Evolutionary conservation across 140 eudicot genomes (phyloP).

Genomic region (Senecio squalidus): DNA sequence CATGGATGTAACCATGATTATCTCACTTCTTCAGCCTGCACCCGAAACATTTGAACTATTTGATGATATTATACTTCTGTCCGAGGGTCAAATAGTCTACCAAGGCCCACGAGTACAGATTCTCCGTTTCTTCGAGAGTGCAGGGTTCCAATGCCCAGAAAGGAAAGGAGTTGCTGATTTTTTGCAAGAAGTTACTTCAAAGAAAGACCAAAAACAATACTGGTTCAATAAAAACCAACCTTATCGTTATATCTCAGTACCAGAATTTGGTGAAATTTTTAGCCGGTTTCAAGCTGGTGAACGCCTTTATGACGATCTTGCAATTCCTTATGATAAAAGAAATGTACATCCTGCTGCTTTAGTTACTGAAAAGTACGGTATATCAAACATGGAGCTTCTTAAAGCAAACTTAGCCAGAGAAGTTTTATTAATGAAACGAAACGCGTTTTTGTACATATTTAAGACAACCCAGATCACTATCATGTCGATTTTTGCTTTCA

Average conservation of each 20-base stretch:
- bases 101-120: constrained; percentile 68
- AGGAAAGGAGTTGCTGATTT: constrained; percentile 83
- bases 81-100: constrained; percentile 64
- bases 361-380: constrained; percentile 57
- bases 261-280: constrained; percentile 44
- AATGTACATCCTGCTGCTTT: constrained; percentile 64
- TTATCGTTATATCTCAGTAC: constrained; percentile 45
- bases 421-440: constrained; percentile 59
- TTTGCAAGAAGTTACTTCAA: constrained; percentile 76
- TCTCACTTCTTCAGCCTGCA: constrained; percentile 84
- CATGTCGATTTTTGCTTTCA: constrained; percentile 55
- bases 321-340: constrained; percentile 44
- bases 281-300: constrained; percentile 42
- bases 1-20: constrained; percentile 73
- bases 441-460: constrained; percentile 56
- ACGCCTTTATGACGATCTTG: constrained; percentile 37
- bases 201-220: constrained; percentile 78
- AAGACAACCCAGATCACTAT: constrained; percentile 65
- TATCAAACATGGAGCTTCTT: constrained; percentile 56
- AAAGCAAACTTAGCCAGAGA: constrained; percentile 67
- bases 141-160: constrained; percentile 76
- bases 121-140: constrained; percentile 53
- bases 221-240: constrained; percentile 62
- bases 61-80: constrained; percentile 65
- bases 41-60: constrained; percentile 78